phyloP scores from a whole-genome alignment of 2,329 filamentous ascomycete genomes.

The Fusarium globosum region DNA sequence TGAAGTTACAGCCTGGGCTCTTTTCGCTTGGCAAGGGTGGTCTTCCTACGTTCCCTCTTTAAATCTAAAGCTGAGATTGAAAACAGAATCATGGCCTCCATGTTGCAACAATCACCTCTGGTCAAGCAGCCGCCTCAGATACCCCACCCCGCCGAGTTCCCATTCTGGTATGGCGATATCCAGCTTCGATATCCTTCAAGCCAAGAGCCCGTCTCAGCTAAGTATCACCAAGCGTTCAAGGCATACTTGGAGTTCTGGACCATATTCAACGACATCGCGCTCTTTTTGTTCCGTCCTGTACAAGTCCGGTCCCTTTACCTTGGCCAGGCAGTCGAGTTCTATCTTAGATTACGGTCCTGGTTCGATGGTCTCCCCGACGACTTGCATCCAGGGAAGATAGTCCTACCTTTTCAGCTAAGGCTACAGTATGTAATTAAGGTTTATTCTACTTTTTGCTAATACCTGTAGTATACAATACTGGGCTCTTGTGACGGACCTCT shows the following conservation, averaged over 20 bases:
- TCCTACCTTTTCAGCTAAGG: not conserved
- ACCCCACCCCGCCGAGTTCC: not conserved
- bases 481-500: not conserved
- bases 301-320: not conserved
- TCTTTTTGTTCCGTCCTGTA: not conserved
- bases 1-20: not conserved
- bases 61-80: not conserved
- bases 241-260: not conserved
- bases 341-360: not conserved
- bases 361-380: not conserved
- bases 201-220: not conserved
- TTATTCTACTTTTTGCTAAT: not conserved
- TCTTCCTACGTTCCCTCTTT: not conserved
- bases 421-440: not conserved
- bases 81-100: not conserved
- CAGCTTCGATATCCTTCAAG: not conserved
- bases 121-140: not conserved
- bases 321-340: not conserved
- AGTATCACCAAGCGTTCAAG: not conserved
- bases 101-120: not conserved
- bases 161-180: not conserved
- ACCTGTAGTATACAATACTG: not conserved
- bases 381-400: not conserved
- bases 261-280: not conserved
- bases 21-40: not conserved